Conservation (phyloP, 441 rosid genomes). For the Croton setiger region DNA sequence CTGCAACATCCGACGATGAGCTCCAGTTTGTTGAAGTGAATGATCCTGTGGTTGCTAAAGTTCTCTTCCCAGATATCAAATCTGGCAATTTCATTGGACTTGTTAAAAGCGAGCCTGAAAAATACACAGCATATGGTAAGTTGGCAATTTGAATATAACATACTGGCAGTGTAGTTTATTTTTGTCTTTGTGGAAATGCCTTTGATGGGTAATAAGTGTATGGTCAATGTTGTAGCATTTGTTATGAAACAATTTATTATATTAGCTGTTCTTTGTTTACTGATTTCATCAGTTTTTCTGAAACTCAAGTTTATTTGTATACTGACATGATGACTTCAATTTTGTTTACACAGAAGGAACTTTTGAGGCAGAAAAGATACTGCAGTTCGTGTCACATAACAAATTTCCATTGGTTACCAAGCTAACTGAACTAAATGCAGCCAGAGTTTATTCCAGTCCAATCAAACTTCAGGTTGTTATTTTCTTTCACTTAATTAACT, state of each 20-base stretch:
- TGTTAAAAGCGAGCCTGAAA: slow-evolving; percentile 82
- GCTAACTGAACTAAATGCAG: slow-evolving; percentile 67
- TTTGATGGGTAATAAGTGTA: background rate
- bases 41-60: slow-evolving; percentile 44
- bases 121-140: slow-evolving; percentile 70
- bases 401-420: slow-evolving; percentile 79
- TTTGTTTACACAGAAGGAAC: slow-evolving; percentile 54
- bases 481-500: slow-evolving; percentile 15
- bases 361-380: slow-evolving; percentile 45
- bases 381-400: slow-evolving; percentile 61
- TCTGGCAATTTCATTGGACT: slow-evolving; percentile 53
- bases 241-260: background rate
- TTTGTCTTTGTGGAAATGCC: background rate
- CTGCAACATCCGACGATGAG: slow-evolving; percentile 64
- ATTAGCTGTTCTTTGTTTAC: background rate
- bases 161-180: background rate
- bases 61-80: slow-evolving; percentile 60
- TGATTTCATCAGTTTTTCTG: slow-evolving; percentile 13
- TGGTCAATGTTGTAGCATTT: background rate
- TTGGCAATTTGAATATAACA: slow-evolving; percentile 6
- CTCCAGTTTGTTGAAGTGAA: slow-evolving; percentile 75
- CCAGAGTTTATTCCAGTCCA: slow-evolving; percentile 70
- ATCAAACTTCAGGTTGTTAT: slow-evolving; percentile 68
- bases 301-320: background rate
- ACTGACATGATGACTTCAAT: slow-evolving; percentile 16